Base-by-base conservation (phyloP, 352 stramenopile genomes). In the Globisporangium yorkense region DNA sequence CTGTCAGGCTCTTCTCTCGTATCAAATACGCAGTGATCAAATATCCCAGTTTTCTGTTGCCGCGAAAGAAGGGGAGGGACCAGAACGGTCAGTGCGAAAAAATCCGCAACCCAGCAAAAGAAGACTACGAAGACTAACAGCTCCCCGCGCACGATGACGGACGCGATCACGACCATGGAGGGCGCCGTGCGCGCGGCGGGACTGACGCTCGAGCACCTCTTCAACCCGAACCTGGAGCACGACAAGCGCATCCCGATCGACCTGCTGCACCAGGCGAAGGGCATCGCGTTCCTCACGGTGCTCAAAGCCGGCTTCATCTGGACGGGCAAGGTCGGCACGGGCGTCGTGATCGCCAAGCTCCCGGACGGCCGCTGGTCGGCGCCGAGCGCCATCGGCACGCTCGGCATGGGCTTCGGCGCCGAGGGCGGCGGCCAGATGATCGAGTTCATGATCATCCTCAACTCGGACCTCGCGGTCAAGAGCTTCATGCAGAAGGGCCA, bases 351-450 rank as follows among this genome's bases (percentile, higher is more conserved):
- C 64, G 84, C 94, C 16, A 93, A 97, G 61, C 80, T 98, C 10
- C 82, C 84, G 3, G 92, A 98, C 69, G 94, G 95, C 13, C 91
- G 88, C 48, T 98, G 96, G 96, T 98, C 89, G 46, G 93, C 96
- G 16, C 96, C 96, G 16, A 97, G 86, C 24, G 94, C 95, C 7
- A 98, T 99, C 63, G 94, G 87, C 48, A 92, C 94, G 31, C 79
- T 83, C 27, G 93, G 93, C 48, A 91, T 98, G 74, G 89, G 87
- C 60, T 83, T 89, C 65, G 85, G 85, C 43, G 74, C 79, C 41
- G 81, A 95, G 67, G 63, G 87, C 45, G 85, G 85, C 52, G 85
- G 76, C 16, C 76, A 95, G 65, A 64, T 93, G 64, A 90, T 93
- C 59, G 83, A 92, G 71, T 92, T 93, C 56, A 75, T 95, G 80